Evolutionary conservation across 768 basidiomycete species (phyloP), one percentile per base, ranked within the genome.

Genomic region (Rhodotorula babjevae): DNA sequence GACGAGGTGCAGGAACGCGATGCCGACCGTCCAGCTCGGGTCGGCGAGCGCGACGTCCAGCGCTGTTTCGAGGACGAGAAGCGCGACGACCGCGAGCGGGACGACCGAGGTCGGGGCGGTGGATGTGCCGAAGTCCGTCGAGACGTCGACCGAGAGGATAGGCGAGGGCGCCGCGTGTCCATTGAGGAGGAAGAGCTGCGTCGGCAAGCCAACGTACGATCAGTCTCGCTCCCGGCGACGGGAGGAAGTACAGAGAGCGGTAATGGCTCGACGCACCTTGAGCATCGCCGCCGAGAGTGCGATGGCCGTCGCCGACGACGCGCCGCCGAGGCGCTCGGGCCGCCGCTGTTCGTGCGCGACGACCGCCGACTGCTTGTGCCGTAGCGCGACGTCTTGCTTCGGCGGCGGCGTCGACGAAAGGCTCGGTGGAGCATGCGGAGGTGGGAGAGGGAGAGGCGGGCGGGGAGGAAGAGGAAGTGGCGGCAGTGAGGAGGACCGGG

Each of bases 31-130:
- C 0, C 40, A 6, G 1, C 50, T 7, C 25, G 53, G 25, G 3
- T 49, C 18, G 8, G 58, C 67, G 42, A 61, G 12, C 18, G 67
- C 31, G 44, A 68, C 59, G 40, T 72, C 71, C 46, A 68, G 5
- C 9, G 60, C 40, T 5, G 71, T 72, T 29, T 72, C 67, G 67
- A 65, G 52, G 16, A 72, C 33, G 14, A 72, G 33, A 21, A 62
- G 44, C 1, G 49, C n/a, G 25, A 25, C 31, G 44, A 68, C 44
- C 44, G n/a, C 33, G 27, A 53, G 33, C 5, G 62, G 53, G 29
- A 63, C 29, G 29, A 63, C 29, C 9, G 44, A 2, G 25, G 9
- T 27, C 27, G 29, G 4, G 44, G 46, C 15, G 40, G 15, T 18
- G 44, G 52, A 10, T 15, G 31, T 31, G 42, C 14, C n/a, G 36